These are phyloP conservation scores for Paecilomyces variotii DNA, from an alignment of 2,329 filamentous ascomycete genomes.

Conservation along the genomic window DNA sequence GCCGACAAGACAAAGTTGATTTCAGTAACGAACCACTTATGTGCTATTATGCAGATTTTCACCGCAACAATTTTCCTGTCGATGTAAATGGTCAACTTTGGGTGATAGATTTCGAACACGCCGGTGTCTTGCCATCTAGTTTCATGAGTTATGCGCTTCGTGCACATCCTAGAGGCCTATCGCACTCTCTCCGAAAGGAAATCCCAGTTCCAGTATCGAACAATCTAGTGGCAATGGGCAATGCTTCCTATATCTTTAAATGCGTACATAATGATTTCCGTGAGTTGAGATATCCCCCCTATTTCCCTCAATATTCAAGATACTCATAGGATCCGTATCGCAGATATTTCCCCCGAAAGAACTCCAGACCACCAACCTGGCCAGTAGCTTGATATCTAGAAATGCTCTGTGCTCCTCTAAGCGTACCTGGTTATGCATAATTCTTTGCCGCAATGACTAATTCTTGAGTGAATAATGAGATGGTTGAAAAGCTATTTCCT, in stretches of 20 bases:
- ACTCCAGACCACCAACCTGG: too few species aligned
- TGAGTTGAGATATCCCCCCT: neutral
- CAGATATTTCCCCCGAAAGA: neutral
- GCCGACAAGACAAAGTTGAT: neutral
- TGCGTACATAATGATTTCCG: neutral
- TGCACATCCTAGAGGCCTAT: neutral
- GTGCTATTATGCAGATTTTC: slow-evolving; percentile 2
- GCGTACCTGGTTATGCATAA: too few species aligned
- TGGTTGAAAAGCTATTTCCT: too few species aligned
- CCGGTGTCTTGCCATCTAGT: neutral
- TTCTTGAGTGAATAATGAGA: too few species aligned
- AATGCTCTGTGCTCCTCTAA: too few species aligned
- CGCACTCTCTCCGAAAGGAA: neutral
- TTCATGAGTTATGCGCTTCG: slow-evolving; percentile 3
- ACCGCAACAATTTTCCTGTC: slow-evolving; percentile 3
- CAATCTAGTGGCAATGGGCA: neutral
- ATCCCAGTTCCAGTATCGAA: neutral
- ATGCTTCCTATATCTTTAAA: neutral
- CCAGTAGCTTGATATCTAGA: too few species aligned
- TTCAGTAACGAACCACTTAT: slow-evolving; percentile 1
- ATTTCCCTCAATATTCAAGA: neutral
- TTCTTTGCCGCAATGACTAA: too few species aligned
- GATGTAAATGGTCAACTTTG: slow-evolving; percentile 3
- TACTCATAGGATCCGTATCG: neutral
- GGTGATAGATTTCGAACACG: slow-evolving; percentile 3